Conservation (phyloP, 306 rosid species). For the Adenanthera pavonina region DNA sequence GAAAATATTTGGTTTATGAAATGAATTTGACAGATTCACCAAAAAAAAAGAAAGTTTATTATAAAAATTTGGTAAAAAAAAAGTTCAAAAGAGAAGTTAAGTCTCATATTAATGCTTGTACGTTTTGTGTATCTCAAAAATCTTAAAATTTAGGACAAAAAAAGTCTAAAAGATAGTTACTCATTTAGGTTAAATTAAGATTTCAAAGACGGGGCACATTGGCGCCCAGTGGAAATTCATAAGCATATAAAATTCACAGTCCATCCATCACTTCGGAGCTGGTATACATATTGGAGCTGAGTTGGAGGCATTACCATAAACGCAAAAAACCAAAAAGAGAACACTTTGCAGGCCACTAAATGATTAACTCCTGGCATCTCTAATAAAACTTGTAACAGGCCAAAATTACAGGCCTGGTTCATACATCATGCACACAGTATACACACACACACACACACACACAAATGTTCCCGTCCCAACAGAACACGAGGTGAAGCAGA, state of each 20-base stretch:
- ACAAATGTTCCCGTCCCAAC: constrained; percentile 28
- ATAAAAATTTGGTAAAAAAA: too few species aligned
- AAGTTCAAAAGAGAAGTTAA: too few species aligned
- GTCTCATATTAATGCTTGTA: too few species aligned
- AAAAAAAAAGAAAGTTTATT: too few species aligned
- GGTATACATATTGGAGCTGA: neutral
- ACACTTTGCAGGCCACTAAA: neutral
- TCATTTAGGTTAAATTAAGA: neutral
- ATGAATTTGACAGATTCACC: too few species aligned
- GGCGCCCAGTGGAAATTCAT: neutral
- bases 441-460: neutral
- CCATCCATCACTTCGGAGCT: neutral
- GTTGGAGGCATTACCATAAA: neutral
- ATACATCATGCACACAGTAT: constrained; percentile 29
- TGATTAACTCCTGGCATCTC: neutral
- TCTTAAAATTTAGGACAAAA: neutral
- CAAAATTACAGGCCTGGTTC: constrained; percentile 19
- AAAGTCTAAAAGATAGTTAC: neutral
- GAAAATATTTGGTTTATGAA: too few species aligned
- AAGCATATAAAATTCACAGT: neutral
- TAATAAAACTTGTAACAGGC: neutral
- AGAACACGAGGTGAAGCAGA: constrained; percentile 34
- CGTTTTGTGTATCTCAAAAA: too few species aligned
- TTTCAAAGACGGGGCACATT: neutral
- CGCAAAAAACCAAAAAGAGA: neutral